Evolutionary conservation across 176 grass and related monocot genomes (phyloP).

Genomic region (Musa acuminata): DNA sequence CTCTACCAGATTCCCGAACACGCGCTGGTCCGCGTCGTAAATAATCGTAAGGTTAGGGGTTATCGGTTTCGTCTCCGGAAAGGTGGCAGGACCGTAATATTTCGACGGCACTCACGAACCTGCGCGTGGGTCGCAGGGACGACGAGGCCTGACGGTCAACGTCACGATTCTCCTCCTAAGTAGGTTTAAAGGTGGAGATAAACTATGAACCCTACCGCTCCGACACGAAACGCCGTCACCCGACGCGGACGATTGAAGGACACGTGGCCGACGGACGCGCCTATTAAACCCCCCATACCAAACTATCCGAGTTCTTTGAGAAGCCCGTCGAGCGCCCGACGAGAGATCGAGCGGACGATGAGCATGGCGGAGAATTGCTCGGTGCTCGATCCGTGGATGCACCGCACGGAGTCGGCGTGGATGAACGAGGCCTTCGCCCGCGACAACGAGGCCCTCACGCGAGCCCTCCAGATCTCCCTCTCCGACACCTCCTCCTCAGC

Average conservation of each 20-base stretch:
- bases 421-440: conserved; percentile 6
- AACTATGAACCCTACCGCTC: not conserved
- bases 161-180: not conserved
- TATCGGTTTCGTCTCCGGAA: not conserved
- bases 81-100: not conserved
- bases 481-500: conserved; percentile 19
- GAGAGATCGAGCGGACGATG: no score
- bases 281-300: not conserved
- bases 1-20: no score
- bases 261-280: not conserved
- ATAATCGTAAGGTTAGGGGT: not conserved
- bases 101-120: not conserved
- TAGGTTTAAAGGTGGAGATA: no score
- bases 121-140: no score
- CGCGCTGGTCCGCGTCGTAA: not conserved
- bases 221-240: not conserved
- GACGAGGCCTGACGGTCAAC: not conserved
- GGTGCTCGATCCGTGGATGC: conserved; percentile 36
- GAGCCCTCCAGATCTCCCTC: conserved; percentile 65
- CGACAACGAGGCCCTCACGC: conserved; percentile 42
- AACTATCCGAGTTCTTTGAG: not conserved
- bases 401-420: conserved; percentile 6
- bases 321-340: no score
- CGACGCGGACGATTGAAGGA: not conserved
- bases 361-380: conserved; percentile 42